Conservation (phyloP, 805 yeast species). For the Starmerella tilneyi region DNA sequence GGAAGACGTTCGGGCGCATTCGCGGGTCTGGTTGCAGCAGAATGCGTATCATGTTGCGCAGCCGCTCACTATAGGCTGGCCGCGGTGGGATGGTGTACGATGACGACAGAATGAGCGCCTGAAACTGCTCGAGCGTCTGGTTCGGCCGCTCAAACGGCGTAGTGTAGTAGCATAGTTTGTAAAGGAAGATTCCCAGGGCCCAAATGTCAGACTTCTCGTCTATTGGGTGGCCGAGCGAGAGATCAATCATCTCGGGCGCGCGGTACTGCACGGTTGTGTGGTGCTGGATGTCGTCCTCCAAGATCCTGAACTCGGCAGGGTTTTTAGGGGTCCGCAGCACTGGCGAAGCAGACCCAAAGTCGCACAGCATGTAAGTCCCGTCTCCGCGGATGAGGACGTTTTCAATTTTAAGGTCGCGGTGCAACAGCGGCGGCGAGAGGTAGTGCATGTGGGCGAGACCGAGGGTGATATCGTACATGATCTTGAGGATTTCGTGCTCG, state of each 20-base stretch:
- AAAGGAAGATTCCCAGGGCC: slow-evolving; percentile 90
- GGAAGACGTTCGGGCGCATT: slow-evolving; percentile 77
- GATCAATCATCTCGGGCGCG: slow-evolving; percentile 91
- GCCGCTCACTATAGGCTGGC: slow-evolving; percentile 60
- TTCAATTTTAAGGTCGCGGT: slow-evolving; percentile 89
- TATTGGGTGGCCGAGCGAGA: slow-evolving; percentile 69
- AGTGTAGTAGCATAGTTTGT: slow-evolving; percentile 80
- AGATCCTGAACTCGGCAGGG: slow-evolving; percentile 58
- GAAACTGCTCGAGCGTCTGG: slow-evolving; percentile 32
- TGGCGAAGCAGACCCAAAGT: slow-evolving; percentile 81
- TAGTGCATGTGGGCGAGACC: slow-evolving; percentile 84
- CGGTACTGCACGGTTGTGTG: slow-evolving; percentile 96
- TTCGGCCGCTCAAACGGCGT: slow-evolving; percentile 86
- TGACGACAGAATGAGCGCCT: slow-evolving; percentile 76
- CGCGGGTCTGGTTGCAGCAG: slow-evolving; percentile 76
- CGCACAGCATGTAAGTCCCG: slow-evolving; percentile 73
- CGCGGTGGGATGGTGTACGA: slow-evolving; percentile 61
- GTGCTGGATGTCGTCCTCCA: slow-evolving; percentile 73
- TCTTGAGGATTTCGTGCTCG: slow-evolving; percentile 67
- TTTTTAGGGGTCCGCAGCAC: slow-evolving; percentile 65
- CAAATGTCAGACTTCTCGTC: slow-evolving; percentile 91
- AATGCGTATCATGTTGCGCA: slow-evolving; percentile 65
- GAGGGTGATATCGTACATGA: slow-evolving; percentile 68
- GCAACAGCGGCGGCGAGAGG: slow-evolving; percentile 56
- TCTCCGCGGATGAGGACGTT: slow-evolving; percentile 67